These are phyloP conservation scores for Thozetella sp. DNA, from an alignment of 495 filamentous ascomycete species.

Conservation along the genomic window DNA sequence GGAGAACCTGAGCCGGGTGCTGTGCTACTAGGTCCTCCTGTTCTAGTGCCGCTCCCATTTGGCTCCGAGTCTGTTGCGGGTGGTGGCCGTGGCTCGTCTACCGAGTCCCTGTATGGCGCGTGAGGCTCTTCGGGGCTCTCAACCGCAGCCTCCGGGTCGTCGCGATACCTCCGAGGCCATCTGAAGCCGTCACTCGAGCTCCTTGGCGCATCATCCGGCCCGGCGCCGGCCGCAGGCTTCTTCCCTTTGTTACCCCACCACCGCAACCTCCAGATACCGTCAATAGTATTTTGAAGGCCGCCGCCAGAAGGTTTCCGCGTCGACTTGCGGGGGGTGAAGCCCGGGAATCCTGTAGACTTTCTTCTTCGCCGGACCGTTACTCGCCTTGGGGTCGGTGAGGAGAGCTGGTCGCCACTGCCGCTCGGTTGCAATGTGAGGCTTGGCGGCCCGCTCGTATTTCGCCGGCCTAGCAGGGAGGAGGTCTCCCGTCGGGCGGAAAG, in stretches of 20 bases:
- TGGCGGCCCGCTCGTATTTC: constrained; percentile 24
- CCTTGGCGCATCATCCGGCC: neutral
- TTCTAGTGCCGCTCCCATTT: neutral
- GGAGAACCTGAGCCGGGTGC: neutral
- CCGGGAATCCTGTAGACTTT: constrained; percentile 55
- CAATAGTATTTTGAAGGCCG: constrained; percentile 36
- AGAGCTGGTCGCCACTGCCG: constrained; percentile 9
- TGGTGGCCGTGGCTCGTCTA: neutral
- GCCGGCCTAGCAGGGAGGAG: constrained; percentile 23
- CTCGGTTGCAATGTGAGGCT: constrained; percentile 12
- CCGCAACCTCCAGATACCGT: constrained; percentile 34
- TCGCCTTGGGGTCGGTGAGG: constrained; percentile 22
- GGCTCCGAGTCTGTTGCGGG: neutral
- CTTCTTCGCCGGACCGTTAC: constrained; percentile 36
- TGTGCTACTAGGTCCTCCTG: neutral
- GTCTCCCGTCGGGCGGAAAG: constrained; percentile 27
- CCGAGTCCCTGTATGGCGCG: neutral
- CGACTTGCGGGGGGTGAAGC: constrained; percentile 44
- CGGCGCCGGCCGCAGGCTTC: neutral
- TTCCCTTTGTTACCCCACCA: constrained; percentile 35
- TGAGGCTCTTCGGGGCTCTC: neutral
- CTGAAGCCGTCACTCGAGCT: neutral
- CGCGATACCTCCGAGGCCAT: constrained; percentile 8
- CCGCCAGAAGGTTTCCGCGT: constrained; percentile 22
- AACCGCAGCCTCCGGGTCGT: constrained; percentile 6